Evolutionary conservation across 495 filamentous ascomycete species (phyloP), one percentile per base, ranked within the genome.

Genomic region (Talaromyces thailandensis): DNA sequence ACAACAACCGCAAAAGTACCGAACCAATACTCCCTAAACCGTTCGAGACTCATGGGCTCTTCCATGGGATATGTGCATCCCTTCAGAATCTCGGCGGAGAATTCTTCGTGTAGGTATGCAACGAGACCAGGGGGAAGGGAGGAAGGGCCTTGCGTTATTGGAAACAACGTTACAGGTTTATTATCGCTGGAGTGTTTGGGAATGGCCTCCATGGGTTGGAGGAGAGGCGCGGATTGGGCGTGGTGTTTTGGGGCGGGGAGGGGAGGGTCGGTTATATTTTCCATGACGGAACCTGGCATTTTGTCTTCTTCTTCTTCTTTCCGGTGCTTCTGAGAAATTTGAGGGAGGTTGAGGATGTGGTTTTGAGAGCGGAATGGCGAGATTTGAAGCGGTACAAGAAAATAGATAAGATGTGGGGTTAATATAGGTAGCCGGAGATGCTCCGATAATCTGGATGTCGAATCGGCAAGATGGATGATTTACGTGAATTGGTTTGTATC

Each of bases 21-120:
- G 73, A 98, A 95, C 94, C 94, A 98, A 68, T 96, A 97, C 28
- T 84, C 79, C 4, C 84, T 84, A 63, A 96, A 98, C 59, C 83
- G 81, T 5, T 90, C 84, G 18, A 86, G 71, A 4, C 79, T 69
- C 82, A 97, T 83, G 11, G 85, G 76, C 57, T 89, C 82, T 62
- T 90, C 85, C 86, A 97, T 93, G 32, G 94, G 94, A 75, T 96
- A 98, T 4, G 94, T 96, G 64, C 93, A 88, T 37, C 94, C 94
- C 67, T 87, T 86, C 70, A 91, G 86, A 62, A 98, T 95, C 74
- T 98, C 94, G 65, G 86, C 86, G 69, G 87, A 91, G 72, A 98
- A 83, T 71, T 96, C 89, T 58, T 87, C 83, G 65, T 83, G 85
- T 32, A 98, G 86, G 71, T 91, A 92, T 12, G 75, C 74, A 21